Conservation (phyloP, 345 rosid species). For the Linum trigynum region DNA sequence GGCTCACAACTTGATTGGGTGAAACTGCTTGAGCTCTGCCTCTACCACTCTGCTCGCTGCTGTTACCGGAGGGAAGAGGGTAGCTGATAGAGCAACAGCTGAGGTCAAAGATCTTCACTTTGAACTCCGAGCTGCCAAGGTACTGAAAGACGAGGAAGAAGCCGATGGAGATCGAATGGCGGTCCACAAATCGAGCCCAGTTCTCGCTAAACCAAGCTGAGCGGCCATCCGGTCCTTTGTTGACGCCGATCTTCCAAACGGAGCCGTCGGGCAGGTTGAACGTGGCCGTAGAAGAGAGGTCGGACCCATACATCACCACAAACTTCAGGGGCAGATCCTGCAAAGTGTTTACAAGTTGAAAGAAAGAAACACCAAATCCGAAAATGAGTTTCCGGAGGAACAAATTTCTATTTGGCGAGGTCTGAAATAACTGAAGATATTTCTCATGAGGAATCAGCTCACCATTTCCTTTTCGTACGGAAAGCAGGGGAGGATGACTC, state of each 20-base stretch:
- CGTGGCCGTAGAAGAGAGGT: neutral
- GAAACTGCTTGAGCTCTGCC: neutral
- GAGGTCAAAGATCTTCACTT: neutral
- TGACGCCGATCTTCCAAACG: neutral
- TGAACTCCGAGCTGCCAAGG: neutral
- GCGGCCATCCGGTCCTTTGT: neutral
- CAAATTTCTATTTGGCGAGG: too few species aligned
- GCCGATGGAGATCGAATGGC: neutral
- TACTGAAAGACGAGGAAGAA: neutral
- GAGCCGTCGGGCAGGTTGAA: neutral
- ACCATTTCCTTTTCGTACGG: too few species aligned
- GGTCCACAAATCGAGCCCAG: neutral
- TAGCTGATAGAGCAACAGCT: neutral
- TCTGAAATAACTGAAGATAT: too few species aligned
- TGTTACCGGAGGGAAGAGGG: neutral
- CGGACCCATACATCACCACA: neutral
- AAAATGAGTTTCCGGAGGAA: too few species aligned
- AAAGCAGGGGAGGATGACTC: too few species aligned
- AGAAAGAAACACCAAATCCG: neutral
- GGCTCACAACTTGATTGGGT: neutral
- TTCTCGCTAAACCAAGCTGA: neutral
- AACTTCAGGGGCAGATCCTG: neutral
- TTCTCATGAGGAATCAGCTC: neutral
- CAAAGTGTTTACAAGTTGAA: neutral
- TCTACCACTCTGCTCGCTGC: neutral